These are phyloP conservation scores for Cadophora sp. DNA, from an alignment of 2,329 filamentous ascomycete species.

Conservation along the genomic window DNA sequence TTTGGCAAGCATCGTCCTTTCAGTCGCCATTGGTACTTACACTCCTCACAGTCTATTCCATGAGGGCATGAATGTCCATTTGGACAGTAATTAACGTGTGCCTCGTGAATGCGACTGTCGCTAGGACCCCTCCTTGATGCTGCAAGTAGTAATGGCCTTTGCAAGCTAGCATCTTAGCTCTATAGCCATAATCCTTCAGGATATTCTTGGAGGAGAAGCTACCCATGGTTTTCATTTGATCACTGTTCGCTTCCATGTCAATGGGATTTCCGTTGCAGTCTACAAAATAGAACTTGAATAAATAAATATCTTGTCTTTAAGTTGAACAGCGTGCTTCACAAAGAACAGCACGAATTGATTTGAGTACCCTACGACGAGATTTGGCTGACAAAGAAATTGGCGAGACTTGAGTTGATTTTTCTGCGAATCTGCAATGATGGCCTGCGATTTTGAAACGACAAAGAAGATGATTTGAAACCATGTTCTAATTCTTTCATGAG, in stretches of 20 bases:
- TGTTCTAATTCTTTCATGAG: too few relatives aligned
- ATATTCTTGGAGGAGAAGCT: neutral
- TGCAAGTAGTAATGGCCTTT: neutral
- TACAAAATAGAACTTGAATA: too few relatives aligned
- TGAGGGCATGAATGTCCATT: neutral
- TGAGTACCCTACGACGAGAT: too few relatives aligned
- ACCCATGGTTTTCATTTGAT: neutral
- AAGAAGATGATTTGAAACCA: too few relatives aligned
- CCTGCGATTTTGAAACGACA: too few relatives aligned
- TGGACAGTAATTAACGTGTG: neutral
- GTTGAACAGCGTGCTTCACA: too few relatives aligned
- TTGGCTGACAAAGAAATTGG: too few relatives aligned
- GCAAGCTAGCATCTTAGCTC: neutral
- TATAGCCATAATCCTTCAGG: neutral
- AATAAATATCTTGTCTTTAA: too few relatives aligned
- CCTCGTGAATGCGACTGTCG: conserved; percentile 1
- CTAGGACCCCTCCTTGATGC: neutral
- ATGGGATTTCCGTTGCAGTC: too few relatives aligned
- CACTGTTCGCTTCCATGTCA: neutral
- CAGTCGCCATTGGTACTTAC: neutral
- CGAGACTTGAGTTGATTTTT: too few relatives aligned
- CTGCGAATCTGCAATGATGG: too few relatives aligned
- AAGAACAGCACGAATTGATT: too few relatives aligned
- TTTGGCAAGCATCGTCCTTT: neutral
- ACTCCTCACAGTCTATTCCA: neutral